Evolutionary conservation across 2,329 filamentous ascomycete species (phyloP).

Genomic region (Lachnellula cervina): DNA sequence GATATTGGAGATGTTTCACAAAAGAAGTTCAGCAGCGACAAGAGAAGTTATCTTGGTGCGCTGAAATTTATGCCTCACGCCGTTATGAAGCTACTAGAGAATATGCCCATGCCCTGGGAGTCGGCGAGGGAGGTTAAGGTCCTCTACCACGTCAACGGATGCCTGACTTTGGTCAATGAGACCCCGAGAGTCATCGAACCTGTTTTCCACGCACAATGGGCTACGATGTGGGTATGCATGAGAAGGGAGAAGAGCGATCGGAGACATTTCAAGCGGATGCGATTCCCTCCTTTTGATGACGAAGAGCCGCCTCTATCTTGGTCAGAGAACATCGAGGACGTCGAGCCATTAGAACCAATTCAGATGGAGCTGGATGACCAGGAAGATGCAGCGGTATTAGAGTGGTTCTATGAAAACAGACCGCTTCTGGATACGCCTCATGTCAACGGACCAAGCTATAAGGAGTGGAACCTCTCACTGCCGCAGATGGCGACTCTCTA

Average conservation of each 20-base stretch:
- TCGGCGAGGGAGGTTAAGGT: slow-evolving; percentile 95
- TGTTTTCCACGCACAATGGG: slow-evolving; percentile 97
- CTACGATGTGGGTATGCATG: slow-evolving; percentile 99
- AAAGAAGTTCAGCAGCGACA: slow-evolving; percentile 98
- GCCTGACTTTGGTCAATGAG: slow-evolving; percentile 94
- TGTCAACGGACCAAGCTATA: slow-evolving; percentile 95
- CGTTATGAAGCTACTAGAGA: slow-evolving; percentile 92
- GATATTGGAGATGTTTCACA: slow-evolving; percentile 99
- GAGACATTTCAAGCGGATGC: slow-evolving; percentile 96
- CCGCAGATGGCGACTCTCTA: slow-evolving; percentile 96
- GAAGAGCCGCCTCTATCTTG: slow-evolving; percentile 96
- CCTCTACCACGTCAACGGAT: slow-evolving; percentile 96
- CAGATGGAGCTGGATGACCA: slow-evolving; percentile 97
- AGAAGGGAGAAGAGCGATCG: slow-evolving; percentile 95
- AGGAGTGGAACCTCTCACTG: slow-evolving; percentile 86
- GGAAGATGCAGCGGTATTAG: slow-evolving; percentile 84
- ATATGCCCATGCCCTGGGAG: slow-evolving; percentile 99
- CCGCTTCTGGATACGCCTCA: slow-evolving; percentile 87
- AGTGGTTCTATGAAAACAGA: slow-evolving; percentile 97
- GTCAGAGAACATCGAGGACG: slow-evolving; percentile 98
- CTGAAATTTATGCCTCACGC: slow-evolving; percentile 99
- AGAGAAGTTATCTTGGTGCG: slow-evolving; percentile 93
- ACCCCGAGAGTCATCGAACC: slow-evolving; percentile 94
- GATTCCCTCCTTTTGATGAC: slow-evolving; percentile 97
- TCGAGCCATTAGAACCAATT: slow-evolving; percentile 94